These are phyloP conservation scores for Pisolithus tinctorius DNA, from an alignment of 768 basidiomycete species.

Conservation along the genomic window DNA sequence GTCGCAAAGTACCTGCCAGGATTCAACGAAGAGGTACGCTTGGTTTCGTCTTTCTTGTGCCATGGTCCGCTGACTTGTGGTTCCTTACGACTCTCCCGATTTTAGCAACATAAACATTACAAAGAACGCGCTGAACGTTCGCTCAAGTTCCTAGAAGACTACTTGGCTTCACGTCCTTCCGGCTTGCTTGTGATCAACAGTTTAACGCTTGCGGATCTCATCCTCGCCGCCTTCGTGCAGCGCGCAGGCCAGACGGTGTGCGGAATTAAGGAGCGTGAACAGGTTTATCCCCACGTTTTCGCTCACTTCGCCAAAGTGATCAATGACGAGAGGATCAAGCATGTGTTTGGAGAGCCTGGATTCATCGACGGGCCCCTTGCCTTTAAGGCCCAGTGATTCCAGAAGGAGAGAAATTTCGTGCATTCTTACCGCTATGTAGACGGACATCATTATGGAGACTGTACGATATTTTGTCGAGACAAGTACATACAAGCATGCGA, in stretches of 20 bases:
- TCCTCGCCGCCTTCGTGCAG: constrained; percentile 5
- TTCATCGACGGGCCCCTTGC: neutral
- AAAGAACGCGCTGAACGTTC: constrained; percentile 2
- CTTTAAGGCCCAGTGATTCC: neutral
- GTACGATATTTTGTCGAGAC: too few relatives aligned
- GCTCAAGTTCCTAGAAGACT: constrained; percentile 10
- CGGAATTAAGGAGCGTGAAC: constrained; percentile 5
- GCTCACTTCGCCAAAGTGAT: constrained; percentile 14
- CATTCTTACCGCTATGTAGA: too few relatives aligned
- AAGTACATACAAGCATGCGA: too few relatives aligned
- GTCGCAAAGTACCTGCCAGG: neutral
- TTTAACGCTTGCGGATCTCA: constrained; percentile 14
- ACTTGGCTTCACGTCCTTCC: constrained; percentile 7
- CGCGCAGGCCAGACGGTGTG: constrained; percentile 6
- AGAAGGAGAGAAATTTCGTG: too few relatives aligned
- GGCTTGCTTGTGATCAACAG: constrained; percentile 10
- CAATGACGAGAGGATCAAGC: constrained; percentile 4
- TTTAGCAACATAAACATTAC: neutral
- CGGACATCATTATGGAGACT: too few relatives aligned
- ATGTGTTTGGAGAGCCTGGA: neutral
- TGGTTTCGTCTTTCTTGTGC: neutral
- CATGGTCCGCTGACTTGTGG: neutral
- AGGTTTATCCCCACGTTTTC: constrained; percentile 11
- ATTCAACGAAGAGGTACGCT: neutral
- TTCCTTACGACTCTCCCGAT: neutral